Conservation (phyloP, 2,329 filamentous ascomycete genomes). For the Biscogniauxia mediterranea region DNA sequence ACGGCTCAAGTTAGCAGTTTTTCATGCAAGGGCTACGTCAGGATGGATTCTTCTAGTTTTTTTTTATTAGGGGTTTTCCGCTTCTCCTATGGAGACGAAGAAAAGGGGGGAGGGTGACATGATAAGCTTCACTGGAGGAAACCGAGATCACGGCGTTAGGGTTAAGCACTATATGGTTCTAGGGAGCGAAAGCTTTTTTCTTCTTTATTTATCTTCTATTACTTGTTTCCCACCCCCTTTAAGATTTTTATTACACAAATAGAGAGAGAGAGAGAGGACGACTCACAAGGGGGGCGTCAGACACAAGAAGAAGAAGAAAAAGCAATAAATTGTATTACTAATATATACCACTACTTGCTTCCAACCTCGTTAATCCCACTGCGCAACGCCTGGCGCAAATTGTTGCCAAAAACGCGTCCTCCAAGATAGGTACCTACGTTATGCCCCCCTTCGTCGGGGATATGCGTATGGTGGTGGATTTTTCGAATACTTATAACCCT, state of each 20-base stretch:
- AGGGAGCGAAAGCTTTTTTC: not conserved
- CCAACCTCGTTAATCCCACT: not conserved
- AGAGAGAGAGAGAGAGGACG: too few species aligned
- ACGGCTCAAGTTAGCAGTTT: not conserved
- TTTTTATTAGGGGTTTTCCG: not conserved
- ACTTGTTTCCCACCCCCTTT: too few species aligned
- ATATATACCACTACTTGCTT: not conserved
- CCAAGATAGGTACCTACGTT: too few species aligned
- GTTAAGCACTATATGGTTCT: not conserved
- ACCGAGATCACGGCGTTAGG: constrained; percentile 3
- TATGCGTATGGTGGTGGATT: too few species aligned
- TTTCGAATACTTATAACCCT: too few species aligned
- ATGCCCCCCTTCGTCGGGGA: too few species aligned
- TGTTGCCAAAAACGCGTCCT: too few species aligned
- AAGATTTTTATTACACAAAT: too few species aligned
- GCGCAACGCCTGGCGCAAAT: too few species aligned
- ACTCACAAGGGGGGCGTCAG: too few species aligned
- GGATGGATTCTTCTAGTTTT: not conserved
- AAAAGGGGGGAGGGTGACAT: not conserved
- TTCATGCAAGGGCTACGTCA: not conserved
- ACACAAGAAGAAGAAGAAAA: not conserved
- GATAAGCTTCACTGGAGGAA: not conserved
- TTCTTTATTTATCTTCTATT: not conserved
- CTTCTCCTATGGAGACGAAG: not conserved
- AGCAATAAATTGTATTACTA: not conserved